Evolutionary conservation across 2,329 filamentous ascomycete genomes (phyloP).

Genomic region (Chaetoscypha palmicola): DNA sequence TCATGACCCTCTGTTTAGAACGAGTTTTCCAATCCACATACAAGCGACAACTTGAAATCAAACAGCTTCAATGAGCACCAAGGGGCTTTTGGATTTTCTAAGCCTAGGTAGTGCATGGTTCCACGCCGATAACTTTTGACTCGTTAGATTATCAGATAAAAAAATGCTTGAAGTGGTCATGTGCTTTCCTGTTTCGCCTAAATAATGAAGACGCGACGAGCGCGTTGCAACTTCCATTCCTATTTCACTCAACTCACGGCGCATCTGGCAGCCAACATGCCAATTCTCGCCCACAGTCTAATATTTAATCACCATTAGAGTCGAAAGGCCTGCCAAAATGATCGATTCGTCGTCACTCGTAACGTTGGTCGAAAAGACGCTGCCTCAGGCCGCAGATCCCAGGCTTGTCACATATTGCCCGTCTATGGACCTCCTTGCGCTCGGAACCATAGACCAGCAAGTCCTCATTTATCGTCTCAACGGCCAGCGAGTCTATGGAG

Average conservation of each 20-base stretch:
- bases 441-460: constrained; percentile 60
- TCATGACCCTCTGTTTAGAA: too few species aligned
- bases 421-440: constrained; percentile 73
- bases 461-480: constrained; percentile 73
- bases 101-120: too few species aligned
- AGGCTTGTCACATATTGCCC: constrained; percentile 69
- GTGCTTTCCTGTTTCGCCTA: constrained; percentile 6
- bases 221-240: background rate
- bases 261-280: too few species aligned
- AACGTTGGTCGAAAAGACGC: constrained; percentile 50
- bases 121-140: too few species aligned
- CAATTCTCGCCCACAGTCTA: too few species aligned
- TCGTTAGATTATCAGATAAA: too few species aligned
- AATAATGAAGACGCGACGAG: background rate
- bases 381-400: constrained; percentile 47
- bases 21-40: too few species aligned
- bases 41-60: too few species aligned
- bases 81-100: too few species aligned
- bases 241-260: too few species aligned
- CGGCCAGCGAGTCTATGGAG: constrained; percentile 60
- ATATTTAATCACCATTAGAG: too few species aligned
- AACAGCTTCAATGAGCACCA: too few species aligned
- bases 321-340: constrained; percentile 13
- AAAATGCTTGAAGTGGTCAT: constrained; percentile 1
- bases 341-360: constrained; percentile 20